A percentile compares a stretch with the other conserved stretches of the same genome.
These are phyloP conservation scores for Solanum lignicaule DNA, from an alignment of 257 asterid genomes.

Conservation along the genomic window DNA sequence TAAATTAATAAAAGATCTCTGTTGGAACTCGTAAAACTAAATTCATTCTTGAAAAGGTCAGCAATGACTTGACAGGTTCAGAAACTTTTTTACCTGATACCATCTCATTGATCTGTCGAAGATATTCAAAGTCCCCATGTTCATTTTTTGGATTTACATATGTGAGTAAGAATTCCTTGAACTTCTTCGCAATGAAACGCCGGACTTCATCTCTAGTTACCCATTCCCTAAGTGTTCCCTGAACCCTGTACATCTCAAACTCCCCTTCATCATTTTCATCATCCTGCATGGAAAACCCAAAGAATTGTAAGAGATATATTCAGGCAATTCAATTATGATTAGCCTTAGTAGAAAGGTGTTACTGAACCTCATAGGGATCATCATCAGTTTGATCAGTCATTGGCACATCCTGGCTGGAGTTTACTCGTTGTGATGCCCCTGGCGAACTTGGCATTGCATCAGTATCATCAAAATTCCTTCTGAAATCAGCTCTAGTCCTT, in stretches of 20 bases:
- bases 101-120: slow-evolving; percentile 94
- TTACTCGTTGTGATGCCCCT: slow-evolving; percentile 42
- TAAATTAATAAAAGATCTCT: background rate
- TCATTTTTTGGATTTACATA: slow-evolving; percentile 72
- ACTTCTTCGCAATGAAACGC: slow-evolving; percentile 83
- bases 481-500: slow-evolving; percentile 60
- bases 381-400: slow-evolving; percentile 93
- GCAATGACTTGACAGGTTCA: background rate
- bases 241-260: slow-evolving; percentile 85
- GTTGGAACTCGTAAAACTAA: background rate
- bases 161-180: slow-evolving; percentile 82
- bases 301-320: background rate
- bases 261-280: slow-evolving; percentile 83
- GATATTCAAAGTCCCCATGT: slow-evolving; percentile 76
- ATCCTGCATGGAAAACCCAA: slow-evolving; percentile 36
- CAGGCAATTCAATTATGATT: background rate
- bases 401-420: slow-evolving; percentile 66
- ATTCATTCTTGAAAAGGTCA: background rate
- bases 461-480: slow-evolving; percentile 52
- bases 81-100: slow-evolving; percentile 47
- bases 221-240: slow-evolving; percentile 98
- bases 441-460: slow-evolving; percentile 87
- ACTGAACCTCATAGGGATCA: slow-evolving; percentile 58
- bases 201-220: slow-evolving; percentile 99
- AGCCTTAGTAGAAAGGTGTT: background rate